Conservation (phyloP, 441 rosid species). For the Populus tomentosa region DNA sequence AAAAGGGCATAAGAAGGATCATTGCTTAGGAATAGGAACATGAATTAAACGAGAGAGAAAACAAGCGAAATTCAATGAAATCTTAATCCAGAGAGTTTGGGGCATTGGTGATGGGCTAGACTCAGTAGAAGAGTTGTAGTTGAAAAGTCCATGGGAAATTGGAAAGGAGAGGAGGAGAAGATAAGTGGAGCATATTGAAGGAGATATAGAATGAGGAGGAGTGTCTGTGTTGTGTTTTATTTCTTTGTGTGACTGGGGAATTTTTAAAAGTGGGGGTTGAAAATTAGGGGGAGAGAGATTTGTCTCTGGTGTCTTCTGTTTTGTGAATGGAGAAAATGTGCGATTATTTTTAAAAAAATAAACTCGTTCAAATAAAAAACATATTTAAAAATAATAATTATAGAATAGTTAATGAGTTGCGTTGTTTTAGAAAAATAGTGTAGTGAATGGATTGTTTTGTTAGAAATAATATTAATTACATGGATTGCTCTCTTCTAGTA, state of each 20-base stretch:
- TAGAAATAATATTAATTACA: too few relatives aligned
- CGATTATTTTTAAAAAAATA: too few relatives aligned
- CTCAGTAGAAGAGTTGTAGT: slow-evolving; percentile 12
- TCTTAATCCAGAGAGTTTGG: slow-evolving; percentile 15
- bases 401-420: too few relatives aligned
- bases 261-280: neutral
- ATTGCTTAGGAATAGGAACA: slow-evolving; percentile 2
- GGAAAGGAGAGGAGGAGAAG: neutral
- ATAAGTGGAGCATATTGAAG: neutral
- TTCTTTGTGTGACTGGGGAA: neutral
- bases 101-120: neutral
- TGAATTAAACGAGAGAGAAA: neutral
- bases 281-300: too few relatives aligned
- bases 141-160: slow-evolving; percentile 9
- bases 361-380: too few relatives aligned
- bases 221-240: neutral
- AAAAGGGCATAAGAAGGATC: slow-evolving; percentile 15
- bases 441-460: too few relatives aligned
- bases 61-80: neutral
- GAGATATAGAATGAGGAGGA: neutral
- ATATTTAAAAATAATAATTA: too few relatives aligned
- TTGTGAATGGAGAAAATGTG: too few relatives aligned
- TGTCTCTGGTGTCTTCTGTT: too few relatives aligned
- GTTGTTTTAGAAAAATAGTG: too few relatives aligned
- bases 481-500: too few relatives aligned